These are phyloP conservation scores for Penicillium verhagenii DNA, from an alignment of 495 filamentous ascomycete species.

Conservation along the genomic window DNA sequence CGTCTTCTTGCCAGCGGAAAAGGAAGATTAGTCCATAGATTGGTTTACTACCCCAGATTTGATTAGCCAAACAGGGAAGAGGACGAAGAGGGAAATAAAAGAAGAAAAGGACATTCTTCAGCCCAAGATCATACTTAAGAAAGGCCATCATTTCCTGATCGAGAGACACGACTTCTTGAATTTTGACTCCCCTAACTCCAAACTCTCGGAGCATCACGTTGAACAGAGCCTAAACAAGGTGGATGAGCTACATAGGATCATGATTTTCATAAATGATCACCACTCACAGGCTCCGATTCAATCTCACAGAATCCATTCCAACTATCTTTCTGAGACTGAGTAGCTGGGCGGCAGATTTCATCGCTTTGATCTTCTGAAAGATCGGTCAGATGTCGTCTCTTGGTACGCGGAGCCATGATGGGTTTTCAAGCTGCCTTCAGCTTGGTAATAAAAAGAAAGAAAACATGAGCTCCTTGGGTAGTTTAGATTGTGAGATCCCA, in stretches of 20 bases:
- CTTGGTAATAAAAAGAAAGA: not conserved
- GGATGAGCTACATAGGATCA: conserved; percentile 2
- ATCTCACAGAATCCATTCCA: conserved; percentile 87
- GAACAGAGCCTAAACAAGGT: conserved; percentile 64
- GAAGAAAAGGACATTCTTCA: not conserved
- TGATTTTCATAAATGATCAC: not conserved
- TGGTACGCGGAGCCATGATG: conserved; percentile 36
- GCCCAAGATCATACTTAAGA: conserved; percentile 50
- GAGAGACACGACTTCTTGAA: conserved; percentile 75
- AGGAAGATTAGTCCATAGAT: conserved; percentile 83
- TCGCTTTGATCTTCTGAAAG: conserved; percentile 14
- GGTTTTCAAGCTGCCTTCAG: not conserved
- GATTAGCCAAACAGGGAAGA: not conserved
- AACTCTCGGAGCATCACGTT: conserved; percentile 78
- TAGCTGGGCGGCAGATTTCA: conserved; percentile 39
- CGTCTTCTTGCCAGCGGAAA: conserved; percentile 66
- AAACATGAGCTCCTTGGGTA: not conserved
- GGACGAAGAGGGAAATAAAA: not conserved
- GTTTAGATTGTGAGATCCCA: not conserved
- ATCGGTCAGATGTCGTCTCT: conserved; percentile 33
- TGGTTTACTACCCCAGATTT: conserved; percentile 52
- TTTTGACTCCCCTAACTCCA: conserved; percentile 68
- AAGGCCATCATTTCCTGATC: conserved; percentile 65
- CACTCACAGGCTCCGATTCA: conserved; percentile 81
- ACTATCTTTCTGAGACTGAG: conserved; percentile 37